Base-by-base conservation (phyloP, 2,329 filamentous ascomycete species). In the Pleomassaria siparia region DNA sequence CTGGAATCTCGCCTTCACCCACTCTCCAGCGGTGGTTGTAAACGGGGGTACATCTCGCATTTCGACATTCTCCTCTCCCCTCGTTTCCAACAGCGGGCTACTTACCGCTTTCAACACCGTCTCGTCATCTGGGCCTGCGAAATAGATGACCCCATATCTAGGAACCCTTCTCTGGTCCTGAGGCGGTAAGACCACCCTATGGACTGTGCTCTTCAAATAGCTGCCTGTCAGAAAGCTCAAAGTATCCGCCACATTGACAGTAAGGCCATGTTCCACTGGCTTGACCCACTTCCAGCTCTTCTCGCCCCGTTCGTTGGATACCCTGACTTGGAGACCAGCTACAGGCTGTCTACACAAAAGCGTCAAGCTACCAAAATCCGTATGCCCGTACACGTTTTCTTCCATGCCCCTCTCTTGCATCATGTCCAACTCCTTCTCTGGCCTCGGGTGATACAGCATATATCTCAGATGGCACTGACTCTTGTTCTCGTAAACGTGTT, bases 311-410 rank as follows among this genome's bases (percentile, higher is more conserved):
- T 4, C n/a, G 32, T 69, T 54, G 30, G 37, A 36, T 25, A 41
- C 33, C 28, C 49, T 73, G 13, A 83, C 78, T 53, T 84, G 80
- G 0, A 83, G 69, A 0, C 75, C 80, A 0, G 80, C 78, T 1
- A 83, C 76, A 0, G 80, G 80, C 50, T 83, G 81, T 0, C 80
- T 71, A 65, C 83, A 83, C 0, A 83, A 69, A 2, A 83, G 65
- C 0, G 80, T 83, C 1, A 82, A 68, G 0, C 75, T 76, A 0
- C 80, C 80, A 1, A 83, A 67, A 49, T 84, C 80, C 0, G 80
- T 83, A 51, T 83, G 80, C 0, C 80, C 80, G 32, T 43, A 46
- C 18, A 50, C 21, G 40, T 50, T 50, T n/a, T 44, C 44, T 18
- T 44, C 32, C 20, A 52, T 18, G 12, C 32, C 22, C 9, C 49